phyloP scores from a whole-genome alignment of 345 rosid genomes.

The Populus ilicifolia region DNA sequence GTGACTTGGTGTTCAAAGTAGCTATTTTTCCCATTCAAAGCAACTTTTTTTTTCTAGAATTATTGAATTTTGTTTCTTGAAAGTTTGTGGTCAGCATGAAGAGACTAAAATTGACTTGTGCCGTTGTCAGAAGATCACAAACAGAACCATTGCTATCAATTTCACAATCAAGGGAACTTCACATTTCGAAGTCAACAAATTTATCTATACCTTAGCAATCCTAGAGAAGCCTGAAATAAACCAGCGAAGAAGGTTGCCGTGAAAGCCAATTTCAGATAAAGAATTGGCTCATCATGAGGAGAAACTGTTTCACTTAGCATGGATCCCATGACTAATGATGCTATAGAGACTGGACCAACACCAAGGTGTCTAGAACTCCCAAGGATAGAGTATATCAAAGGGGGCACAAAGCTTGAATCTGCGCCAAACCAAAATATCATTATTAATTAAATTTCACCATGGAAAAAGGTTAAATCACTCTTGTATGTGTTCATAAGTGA shows the following conservation, averaged over 20 bases:
- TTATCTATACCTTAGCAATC: constrained; percentile 60
- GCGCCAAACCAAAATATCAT: constrained; percentile 21
- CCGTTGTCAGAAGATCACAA: neutral
- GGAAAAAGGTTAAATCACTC: neutral
- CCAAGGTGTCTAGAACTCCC: constrained; percentile 94
- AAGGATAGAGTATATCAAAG: constrained; percentile 72
- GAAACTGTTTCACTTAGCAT: constrained; percentile 83
- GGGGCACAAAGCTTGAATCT: constrained; percentile 99
- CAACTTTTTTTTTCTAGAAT: neutral
- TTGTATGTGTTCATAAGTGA: constrained; percentile 2
- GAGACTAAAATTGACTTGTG: neutral
- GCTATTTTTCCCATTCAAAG: neutral
- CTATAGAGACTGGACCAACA: constrained; percentile 96
- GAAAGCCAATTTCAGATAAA: constrained; percentile 81
- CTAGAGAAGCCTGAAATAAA: constrained; percentile 83
- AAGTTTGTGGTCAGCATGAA: neutral
- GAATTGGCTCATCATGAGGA: constrained; percentile 50
- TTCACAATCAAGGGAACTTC: neutral
- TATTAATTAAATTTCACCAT: neutral
- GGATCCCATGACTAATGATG: constrained; percentile 95
- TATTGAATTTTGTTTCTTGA: neutral
- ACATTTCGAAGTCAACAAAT: neutral
- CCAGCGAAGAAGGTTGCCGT: constrained; percentile 98
- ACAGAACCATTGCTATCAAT: neutral
- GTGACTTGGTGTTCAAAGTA: neutral